Conservation (phyloP, 805 yeast genomes). For the Starmerella khaoyaiensis region DNA sequence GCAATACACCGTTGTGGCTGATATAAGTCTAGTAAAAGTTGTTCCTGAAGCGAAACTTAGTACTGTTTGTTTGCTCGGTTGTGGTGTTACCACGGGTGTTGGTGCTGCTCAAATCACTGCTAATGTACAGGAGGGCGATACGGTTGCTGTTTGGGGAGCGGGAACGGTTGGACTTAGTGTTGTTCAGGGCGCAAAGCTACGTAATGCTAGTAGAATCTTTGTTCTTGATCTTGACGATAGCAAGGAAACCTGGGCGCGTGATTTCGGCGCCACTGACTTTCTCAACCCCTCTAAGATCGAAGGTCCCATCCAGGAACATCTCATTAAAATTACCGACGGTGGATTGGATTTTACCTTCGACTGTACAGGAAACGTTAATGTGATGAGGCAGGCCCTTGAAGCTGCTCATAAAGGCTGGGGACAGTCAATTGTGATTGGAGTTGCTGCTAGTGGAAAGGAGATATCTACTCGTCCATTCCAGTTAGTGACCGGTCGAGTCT, state of each 20-base stretch:
- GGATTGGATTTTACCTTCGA: slow-evolving; percentile 94
- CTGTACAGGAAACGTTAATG: slow-evolving; percentile 92
- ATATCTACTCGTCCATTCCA: slow-evolving; percentile 97
- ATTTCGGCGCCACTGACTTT: slow-evolving; percentile 94
- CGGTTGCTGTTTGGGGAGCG: slow-evolving; percentile 92
- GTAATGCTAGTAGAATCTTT: slow-evolving; percentile 65
- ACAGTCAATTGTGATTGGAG: slow-evolving; percentile 86
- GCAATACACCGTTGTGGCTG: slow-evolving; percentile 96
- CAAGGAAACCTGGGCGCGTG: slow-evolving; percentile 72
- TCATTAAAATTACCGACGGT: slow-evolving; percentile 83
- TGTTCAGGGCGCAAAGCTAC: slow-evolving; percentile 81
- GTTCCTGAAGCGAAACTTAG: slow-evolving; percentile 73
- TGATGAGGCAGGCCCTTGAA: slow-evolving; percentile 93
- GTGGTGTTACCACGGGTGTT: slow-evolving; percentile 97
- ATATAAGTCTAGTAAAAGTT: slow-evolving; percentile 88
- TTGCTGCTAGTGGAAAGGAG: slow-evolving; percentile 97
- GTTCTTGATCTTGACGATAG: slow-evolving; percentile 77
- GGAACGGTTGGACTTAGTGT: slow-evolving; percentile 96
- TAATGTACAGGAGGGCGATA: slow-evolving; percentile 77
- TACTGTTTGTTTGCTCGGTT: slow-evolving; percentile 83
- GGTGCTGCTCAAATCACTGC: slow-evolving; percentile 97
- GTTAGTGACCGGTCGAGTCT: slow-evolving; percentile 94
- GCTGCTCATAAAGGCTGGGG: slow-evolving; percentile 99
- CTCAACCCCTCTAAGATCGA: slow-evolving; percentile 64
- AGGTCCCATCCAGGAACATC: slow-evolving; percentile 55